phyloP scores from a whole-genome alignment of 73 alveolate genomes.

The Paramecium primaurelia region DNA sequence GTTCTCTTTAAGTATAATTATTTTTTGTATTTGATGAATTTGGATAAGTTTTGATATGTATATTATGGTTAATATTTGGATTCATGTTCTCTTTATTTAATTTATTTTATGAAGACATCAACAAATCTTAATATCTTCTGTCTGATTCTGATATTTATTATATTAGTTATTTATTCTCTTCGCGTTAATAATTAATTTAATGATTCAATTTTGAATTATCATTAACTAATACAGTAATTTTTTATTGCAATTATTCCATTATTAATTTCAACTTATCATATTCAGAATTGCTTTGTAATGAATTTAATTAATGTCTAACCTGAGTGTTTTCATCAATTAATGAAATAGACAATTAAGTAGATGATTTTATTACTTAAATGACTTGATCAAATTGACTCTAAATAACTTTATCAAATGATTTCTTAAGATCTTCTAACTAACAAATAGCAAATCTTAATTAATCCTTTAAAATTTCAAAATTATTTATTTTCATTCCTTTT shows the following conservation, averaged over 20 bases:
- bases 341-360: background rate
- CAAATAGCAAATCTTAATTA: slow-evolving; percentile 5
- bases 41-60: background rate
- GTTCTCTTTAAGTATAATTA: slow-evolving; percentile 11
- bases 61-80: background rate
- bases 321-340: background rate
- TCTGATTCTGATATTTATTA: background rate
- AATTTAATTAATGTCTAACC: background rate
- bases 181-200: background rate
- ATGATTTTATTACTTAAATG: background rate
- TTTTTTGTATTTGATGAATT: background rate
- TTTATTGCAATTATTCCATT: background rate
- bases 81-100: background rate
- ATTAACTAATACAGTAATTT: background rate
- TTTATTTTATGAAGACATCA: background rate
- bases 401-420: background rate
- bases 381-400: background rate
- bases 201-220: background rate
- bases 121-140: background rate
- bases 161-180: background rate
- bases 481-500: background rate
- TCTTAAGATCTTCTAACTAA: slow-evolving; percentile 20
- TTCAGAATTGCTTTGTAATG: background rate
- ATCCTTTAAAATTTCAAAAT: slow-evolving; percentile 2
- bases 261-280: slow-evolving; percentile 14